Base-by-base conservation (phyloP, 2,329 filamentous ascomycete species). In the Talaromyces amestolkiae region DNA sequence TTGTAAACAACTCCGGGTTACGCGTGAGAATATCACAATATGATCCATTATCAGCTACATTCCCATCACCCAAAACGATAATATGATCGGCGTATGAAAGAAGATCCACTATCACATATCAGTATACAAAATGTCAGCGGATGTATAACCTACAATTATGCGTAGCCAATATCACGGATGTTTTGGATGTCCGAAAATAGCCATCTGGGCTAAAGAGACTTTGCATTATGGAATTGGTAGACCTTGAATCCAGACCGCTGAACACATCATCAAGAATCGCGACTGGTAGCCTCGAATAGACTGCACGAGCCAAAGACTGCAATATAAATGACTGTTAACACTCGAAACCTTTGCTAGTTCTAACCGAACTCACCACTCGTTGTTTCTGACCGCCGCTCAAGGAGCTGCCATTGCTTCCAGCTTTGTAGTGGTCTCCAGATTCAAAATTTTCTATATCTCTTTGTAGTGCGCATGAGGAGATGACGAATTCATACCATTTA, bases 351-450 rank as follows among this genome's bases (percentile, higher is more conserved):
- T 22, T 41, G n/a, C n/a, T 6, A 19, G 19, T 0, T 11, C 24
- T 43, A 13, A 27, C 5, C 19, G 3, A 22, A 51, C 62, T 64
- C 39, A 31, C 91, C 58, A 97, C 81, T 62, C 92, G 84, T 75
- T 97, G 93, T 66, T 84, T 89, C 76, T 98, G 92, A 0, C 94
- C 94, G 9, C 93, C 93, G 68, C 92, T 96, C 43, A 97, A 80
- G 2, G 85, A 83, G 39, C 85, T 85, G 0, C 90, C 91, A 22
- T 87, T 86, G 0, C 83, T 77, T 0, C 91, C 92, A 8, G 97
- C 83, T 2, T 84, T 72, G 0, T 93, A 97, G 19, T 92, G 81
- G 0, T 94, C 77, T 0, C 91, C 91, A 1, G 88, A 71, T 24
- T 37, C 8, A 33, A 65, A 49, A 45, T 69, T 68, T 41, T 70